These are phyloP conservation scores for Corylus heterophylla DNA, from an alignment of 306 rosid species.

Conservation along the genomic window DNA sequence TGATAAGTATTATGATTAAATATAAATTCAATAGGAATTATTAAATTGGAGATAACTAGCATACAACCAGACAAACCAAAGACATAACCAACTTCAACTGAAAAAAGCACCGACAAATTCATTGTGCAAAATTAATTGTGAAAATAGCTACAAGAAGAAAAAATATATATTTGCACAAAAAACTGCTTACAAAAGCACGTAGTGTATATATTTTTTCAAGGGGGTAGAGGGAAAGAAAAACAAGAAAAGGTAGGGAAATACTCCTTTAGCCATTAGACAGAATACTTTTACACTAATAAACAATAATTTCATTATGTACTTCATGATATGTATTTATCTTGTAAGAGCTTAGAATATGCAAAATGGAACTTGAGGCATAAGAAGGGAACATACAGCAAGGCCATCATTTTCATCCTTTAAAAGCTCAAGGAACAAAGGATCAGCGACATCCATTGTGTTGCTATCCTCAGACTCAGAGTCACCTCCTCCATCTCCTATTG, in stretches of 20 bases:
- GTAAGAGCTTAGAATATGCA: not conserved
- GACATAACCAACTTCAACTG: not conserved
- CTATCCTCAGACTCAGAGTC: conserved; percentile 89
- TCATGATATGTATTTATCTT: not conserved
- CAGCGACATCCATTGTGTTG: conserved; percentile 70
- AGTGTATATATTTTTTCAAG: not conserved
- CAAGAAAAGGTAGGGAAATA: not conserved
- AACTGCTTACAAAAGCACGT: too few relatives aligned
- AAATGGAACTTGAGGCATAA: conserved; percentile 18
- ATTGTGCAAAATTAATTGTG: too few relatives aligned
- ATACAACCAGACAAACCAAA: not conserved
- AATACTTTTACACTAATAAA: not conserved
- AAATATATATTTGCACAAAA: too few relatives aligned
- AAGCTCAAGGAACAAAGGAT: conserved; percentile 87
- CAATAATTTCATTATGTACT: not conserved
- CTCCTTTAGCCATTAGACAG: not conserved
- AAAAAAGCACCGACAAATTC: not conserved
- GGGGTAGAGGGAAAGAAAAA: not conserved
- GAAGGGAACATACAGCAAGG: conserved; percentile 64
- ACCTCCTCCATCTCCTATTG: conserved; percentile 89
- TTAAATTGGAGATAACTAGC: not conserved
- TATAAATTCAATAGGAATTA: not conserved
- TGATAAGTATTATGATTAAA: not conserved
- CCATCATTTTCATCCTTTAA: conserved; percentile 99
- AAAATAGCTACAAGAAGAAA: too few relatives aligned